Conservation (phyloP, 768 basidiomycete genomes). For the Mycena sanguinolenta region DNA sequence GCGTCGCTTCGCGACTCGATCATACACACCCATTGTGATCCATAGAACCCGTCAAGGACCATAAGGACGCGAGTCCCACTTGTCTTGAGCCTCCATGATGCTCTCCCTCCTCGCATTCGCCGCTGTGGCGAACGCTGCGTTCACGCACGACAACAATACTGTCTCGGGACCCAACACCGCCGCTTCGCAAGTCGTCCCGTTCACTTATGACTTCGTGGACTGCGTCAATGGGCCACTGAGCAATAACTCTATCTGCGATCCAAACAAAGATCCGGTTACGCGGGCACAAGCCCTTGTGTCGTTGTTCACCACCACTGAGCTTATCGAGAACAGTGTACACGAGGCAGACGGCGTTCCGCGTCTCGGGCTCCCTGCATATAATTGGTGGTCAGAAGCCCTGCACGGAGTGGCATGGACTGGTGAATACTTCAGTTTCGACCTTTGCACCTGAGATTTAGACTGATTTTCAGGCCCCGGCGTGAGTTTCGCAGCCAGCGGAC, state of each 20-base stretch:
- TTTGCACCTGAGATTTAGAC: not conserved
- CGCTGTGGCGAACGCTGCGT: constrained; percentile 11
- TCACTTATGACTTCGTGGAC: constrained; percentile 60
- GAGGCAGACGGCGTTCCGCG: constrained; percentile 66
- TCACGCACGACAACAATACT: constrained; percentile 15
- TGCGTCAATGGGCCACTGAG: constrained; percentile 61
- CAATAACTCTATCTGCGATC: constrained; percentile 62
- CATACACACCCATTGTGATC: too few relatives aligned
- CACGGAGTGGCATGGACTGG: constrained; percentile 63
- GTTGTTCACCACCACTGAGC: constrained; percentile 64
- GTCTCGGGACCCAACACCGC: constrained; percentile 21
- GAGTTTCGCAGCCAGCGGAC: constrained; percentile 61
- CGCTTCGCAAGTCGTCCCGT: not conserved
- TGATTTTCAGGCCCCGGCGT: constrained; percentile 59
- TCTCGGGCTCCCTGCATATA: constrained; percentile 67
- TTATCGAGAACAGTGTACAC: constrained; percentile 66
- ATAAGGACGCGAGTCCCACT: not conserved
- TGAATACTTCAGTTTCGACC: not conserved
- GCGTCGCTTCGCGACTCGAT: not conserved
- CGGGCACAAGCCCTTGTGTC: constrained; percentile 64
- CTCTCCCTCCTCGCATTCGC: constrained; percentile 22
- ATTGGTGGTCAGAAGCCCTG: constrained; percentile 74
- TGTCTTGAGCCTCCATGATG: constrained; percentile 13
- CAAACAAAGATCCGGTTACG: constrained; percentile 56
- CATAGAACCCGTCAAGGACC: too few relatives aligned